phyloP scores from a whole-genome alignment of 495 filamentous ascomycete genomes.

The Aspergillus biplanus region DNA sequence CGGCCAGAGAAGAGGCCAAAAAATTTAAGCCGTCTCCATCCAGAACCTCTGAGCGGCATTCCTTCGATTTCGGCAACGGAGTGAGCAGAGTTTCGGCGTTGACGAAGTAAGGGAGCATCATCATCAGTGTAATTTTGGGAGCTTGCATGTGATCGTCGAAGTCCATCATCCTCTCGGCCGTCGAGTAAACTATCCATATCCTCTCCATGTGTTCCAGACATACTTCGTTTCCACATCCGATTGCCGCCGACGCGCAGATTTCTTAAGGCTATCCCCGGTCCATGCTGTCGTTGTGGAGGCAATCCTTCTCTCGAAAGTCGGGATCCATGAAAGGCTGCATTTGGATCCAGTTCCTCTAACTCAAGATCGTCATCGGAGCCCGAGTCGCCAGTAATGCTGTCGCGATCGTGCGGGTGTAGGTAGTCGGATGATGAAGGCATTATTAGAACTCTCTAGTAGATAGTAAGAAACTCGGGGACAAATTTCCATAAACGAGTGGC shows the following conservation, averaged over 20 bases:
- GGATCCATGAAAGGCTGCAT: conserved; percentile 39
- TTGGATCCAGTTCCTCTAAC: conserved; percentile 72
- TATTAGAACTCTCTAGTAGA: conserved; percentile 26
- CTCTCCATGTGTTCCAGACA: conserved; percentile 49
- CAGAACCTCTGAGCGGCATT: conserved; percentile 28
- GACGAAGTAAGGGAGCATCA: conserved; percentile 65
- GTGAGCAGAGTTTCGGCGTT: conserved; percentile 37
- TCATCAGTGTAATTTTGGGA: conserved; percentile 58
- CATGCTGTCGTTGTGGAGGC: conserved; percentile 45
- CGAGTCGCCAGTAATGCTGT: conserved; percentile 38
- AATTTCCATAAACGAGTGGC: conserved; percentile 17
- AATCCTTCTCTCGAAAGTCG: conserved; percentile 46
- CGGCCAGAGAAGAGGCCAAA: conserved; percentile 26
- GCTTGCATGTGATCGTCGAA: conserved; percentile 51
- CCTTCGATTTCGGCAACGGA: conserved; percentile 34
- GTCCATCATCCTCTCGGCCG: conserved; percentile 46
- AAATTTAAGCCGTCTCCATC: conserved; percentile 34
- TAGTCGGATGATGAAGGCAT: conserved; percentile 50
- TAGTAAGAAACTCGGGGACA: conserved; percentile 7
- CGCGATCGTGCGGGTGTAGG: conserved; percentile 36
- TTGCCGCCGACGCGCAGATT: conserved; percentile 70
- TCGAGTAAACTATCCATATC: conserved; percentile 61
- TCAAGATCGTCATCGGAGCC: conserved; percentile 64
- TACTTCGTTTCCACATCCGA: conserved; percentile 58
- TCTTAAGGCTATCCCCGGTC: conserved; percentile 68